These are phyloP conservation scores for Aureobasidium sp. DNA, from an alignment of 2,329 filamentous ascomycete genomes.

Conservation along the genomic window DNA sequence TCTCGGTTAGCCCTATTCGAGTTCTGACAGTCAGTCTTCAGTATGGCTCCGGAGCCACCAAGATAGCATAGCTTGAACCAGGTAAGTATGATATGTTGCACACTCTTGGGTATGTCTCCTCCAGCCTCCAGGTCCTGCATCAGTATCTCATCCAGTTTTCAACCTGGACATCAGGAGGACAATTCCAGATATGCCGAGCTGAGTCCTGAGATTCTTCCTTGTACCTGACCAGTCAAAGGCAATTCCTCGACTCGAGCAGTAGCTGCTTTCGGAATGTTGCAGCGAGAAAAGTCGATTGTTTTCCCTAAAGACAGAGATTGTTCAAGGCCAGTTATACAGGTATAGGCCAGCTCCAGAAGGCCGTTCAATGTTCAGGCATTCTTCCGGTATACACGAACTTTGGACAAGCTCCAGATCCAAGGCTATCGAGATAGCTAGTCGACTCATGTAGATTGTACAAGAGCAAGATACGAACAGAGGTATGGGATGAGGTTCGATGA, in stretches of 20 bases:
- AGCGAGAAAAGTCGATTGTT: neutral
- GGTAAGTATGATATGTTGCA: neutral
- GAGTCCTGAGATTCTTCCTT: neutral
- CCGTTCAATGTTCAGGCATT: neutral
- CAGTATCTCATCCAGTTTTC: neutral
- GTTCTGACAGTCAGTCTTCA: neutral
- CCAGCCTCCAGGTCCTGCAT: neutral
- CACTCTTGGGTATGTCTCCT: neutral
- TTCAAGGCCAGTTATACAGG: neutral
- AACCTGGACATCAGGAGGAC: too few relatives aligned
- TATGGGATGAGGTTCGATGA: neutral
- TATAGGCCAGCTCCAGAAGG: neutral
- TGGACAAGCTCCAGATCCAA: too few relatives aligned
- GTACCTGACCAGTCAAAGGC: neutral
- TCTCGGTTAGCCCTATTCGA: neutral
- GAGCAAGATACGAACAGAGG: neutral
- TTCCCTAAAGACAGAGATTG: neutral
- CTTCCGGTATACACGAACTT: too few relatives aligned
- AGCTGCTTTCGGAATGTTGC: neutral
- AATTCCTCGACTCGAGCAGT: neutral
- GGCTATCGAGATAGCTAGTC: too few relatives aligned
- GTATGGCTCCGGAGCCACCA: neutral
- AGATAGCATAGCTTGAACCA: neutral
- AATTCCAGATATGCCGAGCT: neutral
- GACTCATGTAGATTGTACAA: neutral